Conservation (phyloP, 768 basidiomycete genomes). For the Panus rudis region DNA sequence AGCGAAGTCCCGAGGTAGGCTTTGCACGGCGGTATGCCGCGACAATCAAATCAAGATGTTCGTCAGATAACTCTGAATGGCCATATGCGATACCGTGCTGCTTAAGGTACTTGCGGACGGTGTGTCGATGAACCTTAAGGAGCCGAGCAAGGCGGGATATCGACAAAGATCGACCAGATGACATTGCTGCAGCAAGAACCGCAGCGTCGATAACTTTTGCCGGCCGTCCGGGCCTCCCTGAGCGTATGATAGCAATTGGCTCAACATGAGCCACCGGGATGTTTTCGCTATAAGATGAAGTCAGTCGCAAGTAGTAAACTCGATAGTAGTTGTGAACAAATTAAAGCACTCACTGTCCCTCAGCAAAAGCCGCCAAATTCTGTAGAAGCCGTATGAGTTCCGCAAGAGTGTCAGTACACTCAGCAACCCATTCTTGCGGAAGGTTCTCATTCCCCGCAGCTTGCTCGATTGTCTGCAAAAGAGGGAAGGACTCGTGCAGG, state of each 20-base stretch:
- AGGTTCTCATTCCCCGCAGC: too few species aligned
- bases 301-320: neutral
- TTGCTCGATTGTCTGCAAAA: too few species aligned
- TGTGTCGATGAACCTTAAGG: constrained; percentile 1
- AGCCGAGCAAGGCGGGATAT: neutral
- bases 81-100: neutral
- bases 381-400: neutral
- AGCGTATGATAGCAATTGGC: neutral
- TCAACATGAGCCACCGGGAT: neutral
- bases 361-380: neutral
- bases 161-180: neutral
- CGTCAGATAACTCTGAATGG: constrained; percentile 1
- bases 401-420: neutral
- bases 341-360: neutral
- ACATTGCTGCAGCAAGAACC: neutral
- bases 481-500: too few species aligned
- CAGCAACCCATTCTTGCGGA: too few species aligned
- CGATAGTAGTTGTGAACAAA: neutral
- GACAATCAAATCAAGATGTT: neutral
- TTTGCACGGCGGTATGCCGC: neutral
- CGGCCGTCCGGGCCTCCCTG: neutral
- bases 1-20: constrained; percentile 22
- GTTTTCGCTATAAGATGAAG: neutral
- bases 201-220: neutral
- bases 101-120: neutral